Conservation (phyloP, 2,329 filamentous ascomycete genomes). For the Phoma herbarum region DNA sequence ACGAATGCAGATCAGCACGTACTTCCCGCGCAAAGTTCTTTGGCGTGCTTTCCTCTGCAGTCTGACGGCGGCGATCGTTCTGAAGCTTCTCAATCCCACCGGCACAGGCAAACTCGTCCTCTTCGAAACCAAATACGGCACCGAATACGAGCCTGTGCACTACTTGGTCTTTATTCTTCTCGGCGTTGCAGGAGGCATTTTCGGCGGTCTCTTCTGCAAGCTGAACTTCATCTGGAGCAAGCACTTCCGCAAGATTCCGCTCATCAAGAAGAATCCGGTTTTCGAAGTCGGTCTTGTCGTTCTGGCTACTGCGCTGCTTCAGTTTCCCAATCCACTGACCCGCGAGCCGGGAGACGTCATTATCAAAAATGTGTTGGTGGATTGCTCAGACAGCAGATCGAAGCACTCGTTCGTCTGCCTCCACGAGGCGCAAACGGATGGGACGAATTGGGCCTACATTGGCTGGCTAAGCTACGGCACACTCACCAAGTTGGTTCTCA, state of each 20-base stretch:
- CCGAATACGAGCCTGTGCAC: constrained; percentile 63
- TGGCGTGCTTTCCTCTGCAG: constrained; percentile 69
- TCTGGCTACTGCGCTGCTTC: constrained; percentile 61
- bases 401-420: constrained; percentile 60
- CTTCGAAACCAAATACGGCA: constrained; percentile 68
- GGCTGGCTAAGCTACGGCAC: constrained; percentile 63
- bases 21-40: constrained; percentile 67
- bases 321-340: constrained; percentile 65
- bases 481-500: constrained; percentile 64
- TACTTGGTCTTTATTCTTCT: constrained; percentile 66
- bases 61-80: constrained; percentile 62
- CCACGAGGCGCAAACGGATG: constrained; percentile 54
- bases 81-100: constrained; percentile 67
- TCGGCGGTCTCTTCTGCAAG: constrained; percentile 67
- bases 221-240: constrained; percentile 66
- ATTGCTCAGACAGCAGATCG: constrained; percentile 56
- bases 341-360: constrained; percentile 65
- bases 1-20: constrained; percentile 59
- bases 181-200: constrained; percentile 65
- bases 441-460: constrained; percentile 54
- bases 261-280: constrained; percentile 66
- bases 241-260: constrained; percentile 60
- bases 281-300: constrained; percentile 65
- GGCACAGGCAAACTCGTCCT: constrained; percentile 68
- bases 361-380: constrained; percentile 65